Base-by-base conservation (phyloP, 169 alveolate species). In the Amoebophrya sp. region DNA sequence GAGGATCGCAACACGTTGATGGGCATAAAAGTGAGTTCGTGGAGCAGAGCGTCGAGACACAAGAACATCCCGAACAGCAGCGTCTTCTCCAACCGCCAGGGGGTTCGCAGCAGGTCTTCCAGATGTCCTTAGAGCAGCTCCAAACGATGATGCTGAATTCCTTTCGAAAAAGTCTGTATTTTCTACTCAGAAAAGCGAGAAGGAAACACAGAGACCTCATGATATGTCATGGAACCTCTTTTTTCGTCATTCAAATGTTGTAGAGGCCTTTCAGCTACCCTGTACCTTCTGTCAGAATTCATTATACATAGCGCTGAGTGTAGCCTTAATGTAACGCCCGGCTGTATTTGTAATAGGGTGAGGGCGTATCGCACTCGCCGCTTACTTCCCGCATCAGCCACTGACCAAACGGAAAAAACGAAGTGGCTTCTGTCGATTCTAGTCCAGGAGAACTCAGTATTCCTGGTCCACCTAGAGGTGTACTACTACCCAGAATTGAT, bases 11-110 rank as follows among this genome's bases (percentile, higher is more conserved):
- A 91, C 83, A 38, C 54, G 90, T 93, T 53, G 83, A 93, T 93
- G 38, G 95, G 94, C 78, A 93, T 90, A 92, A 91, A 93, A 3
- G 95, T 93, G 36, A 93, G 89, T 36, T 93, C 95, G 89, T 93
- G 91, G 41, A 93, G 40, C 10, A 92, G 55, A 2, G 95, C 91
- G 53, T 93, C 95, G 12, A 93, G 55, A 40, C 95, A 93, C 39
- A 93, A 53, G 29, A 93, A 34, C 92, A 93, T 89, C 14, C 94
- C 93, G 47, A 92, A 93, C 41, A 90, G 38, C 29, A 93, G 92
- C 33, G 78, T 34, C 23, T 26, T 41, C 33, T 93, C 94, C 24
- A 93, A 26, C 83, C 83, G 83, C 83, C 83, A 65, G 33, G 83
- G 83, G 36, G 83, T 65, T 1, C 83, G 83, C 83, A 65, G 18